phyloP scores from a whole-genome alignment of 768 basidiomycete species.

The Exsudoporus frostii region DNA sequence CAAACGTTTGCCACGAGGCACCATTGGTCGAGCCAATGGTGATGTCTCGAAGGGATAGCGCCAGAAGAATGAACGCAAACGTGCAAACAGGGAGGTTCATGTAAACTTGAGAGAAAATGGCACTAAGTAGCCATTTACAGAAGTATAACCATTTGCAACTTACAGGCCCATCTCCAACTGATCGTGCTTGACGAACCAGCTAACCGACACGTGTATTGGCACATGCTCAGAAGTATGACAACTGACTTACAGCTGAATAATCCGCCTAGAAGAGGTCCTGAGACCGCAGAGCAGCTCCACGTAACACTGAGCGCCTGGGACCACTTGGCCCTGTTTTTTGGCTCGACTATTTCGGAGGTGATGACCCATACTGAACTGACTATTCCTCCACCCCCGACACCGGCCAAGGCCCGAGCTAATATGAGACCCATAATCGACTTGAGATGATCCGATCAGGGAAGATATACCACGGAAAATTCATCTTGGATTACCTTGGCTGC shows the following conservation, averaged over 20 bases:
- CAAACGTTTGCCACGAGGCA: constrained; percentile 56
- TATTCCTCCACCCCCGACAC: constrained; percentile 85
- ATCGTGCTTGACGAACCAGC: constrained; percentile 32
- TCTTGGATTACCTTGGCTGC: constrained; percentile 55
- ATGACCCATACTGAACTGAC: constrained; percentile 85
- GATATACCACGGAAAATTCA: constrained; percentile 13
- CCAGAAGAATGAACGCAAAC: constrained; percentile 54
- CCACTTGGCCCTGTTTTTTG: constrained; percentile 71
- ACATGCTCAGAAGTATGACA: constrained; percentile 11
- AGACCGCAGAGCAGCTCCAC: constrained; percentile 83
- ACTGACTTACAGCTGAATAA: constrained; percentile 65
- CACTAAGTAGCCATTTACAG: constrained; percentile 15
- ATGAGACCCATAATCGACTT: constrained; percentile 59
- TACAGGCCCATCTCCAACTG: constrained; percentile 86
- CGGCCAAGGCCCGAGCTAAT: constrained; percentile 60
- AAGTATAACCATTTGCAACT: constrained; percentile 31
- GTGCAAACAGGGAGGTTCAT: constrained; percentile 78
- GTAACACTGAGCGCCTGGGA: constrained; percentile 81
- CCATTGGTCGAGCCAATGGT: constrained; percentile 42
- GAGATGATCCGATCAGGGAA: constrained; percentile 18
- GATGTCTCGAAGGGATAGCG: constrained; percentile 58
- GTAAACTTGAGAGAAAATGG: constrained; percentile 51
- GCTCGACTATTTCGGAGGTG: constrained; percentile 79
- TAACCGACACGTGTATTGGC: constrained; percentile 24
- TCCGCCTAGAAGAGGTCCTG: constrained; percentile 81